Evolutionary conservation across 2,329 filamentous ascomycete species (phyloP).

Genomic region (Clathrospora elynae): DNA sequence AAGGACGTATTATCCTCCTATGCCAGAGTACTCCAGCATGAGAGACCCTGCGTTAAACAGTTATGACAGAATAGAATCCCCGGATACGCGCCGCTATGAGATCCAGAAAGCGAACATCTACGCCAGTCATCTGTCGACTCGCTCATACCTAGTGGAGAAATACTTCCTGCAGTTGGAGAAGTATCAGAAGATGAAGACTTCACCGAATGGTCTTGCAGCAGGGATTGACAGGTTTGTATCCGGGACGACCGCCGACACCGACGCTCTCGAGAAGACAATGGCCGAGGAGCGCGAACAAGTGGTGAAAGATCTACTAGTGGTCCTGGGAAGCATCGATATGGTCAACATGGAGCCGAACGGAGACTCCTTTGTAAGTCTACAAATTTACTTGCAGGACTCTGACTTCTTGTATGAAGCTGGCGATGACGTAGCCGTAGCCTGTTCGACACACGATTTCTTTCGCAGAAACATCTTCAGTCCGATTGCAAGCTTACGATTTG

Average conservation of each 20-base stretch:
- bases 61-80: constrained; percentile 34
- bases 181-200: constrained; percentile 52
- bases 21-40: constrained; percentile 43
- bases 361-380: constrained; percentile 63
- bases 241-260: constrained; percentile 30
- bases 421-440: constrained; percentile 10
- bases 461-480: constrained; percentile 11
- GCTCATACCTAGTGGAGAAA: constrained; percentile 84
- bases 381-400: constrained; percentile 18
- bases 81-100: constrained; percentile 64
- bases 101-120: constrained; percentile 94
- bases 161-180: constrained; percentile 79
- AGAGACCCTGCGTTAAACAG: constrained; percentile 33
- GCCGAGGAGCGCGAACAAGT: constrained; percentile 78
- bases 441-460: constrained; percentile 14
- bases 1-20: constrained; percentile 45
- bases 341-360: constrained; percentile 80
- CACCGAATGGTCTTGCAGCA: constrained; percentile 26
- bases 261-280: constrained; percentile 67
- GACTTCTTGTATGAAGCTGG: constrained; percentile 18
- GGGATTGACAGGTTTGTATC: constrained; percentile 41
- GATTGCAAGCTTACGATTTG: constrained; percentile 35
- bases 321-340: constrained; percentile 78
- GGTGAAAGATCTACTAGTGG: constrained; percentile 75
- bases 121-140: constrained; percentile 76